Base-by-base conservation (phyloP, 2,329 filamentous ascomycete species). In the Orbilia ellipsospora region DNA sequence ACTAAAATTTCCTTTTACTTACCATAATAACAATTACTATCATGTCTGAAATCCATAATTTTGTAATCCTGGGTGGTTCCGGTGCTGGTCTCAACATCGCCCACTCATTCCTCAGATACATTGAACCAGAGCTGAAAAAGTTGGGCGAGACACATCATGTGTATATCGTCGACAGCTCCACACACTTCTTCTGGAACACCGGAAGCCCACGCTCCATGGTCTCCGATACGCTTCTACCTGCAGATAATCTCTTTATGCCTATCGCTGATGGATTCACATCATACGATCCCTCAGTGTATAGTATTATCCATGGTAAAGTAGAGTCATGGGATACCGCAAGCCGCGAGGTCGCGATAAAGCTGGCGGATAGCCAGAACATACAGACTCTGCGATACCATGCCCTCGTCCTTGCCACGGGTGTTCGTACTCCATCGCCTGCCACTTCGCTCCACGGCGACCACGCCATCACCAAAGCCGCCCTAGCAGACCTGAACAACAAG, bases 51-150 rank as follows among this genome's bases (percentile, higher is more conserved):
- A 80, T 78, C 10, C 82, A 82, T 44, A 83, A 82, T 67, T 85
- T 88, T 67, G 80, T 88, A 74, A 82, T 88, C 20, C 80, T 88
- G 1, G 87, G 87, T 23, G 86, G 83, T 18, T 87, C 86, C 8
- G 88, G 85, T 36, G 85, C 80, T 10, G 87, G 87, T 23, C 66
- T 87, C 2, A 85, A 84, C 4, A 83, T 81, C 2, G 85, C 87
- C 0, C 87, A 89, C 77, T 86, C 87, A 77, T 81, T 87, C 28
- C 84, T 87, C 28, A 85, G 85, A 73, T 86, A 88, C 81, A 82
- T 82, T 23, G 55, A 88, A 8, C 85, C 86, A 0, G 77, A 81
- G 31, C 80, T 85, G 60, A 83, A 0, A 78, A 81, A n/a, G 80
- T 81, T 23, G 61, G 57, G 57, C 57, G 48, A 78, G 0, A 68